Base-by-base conservation (phyloP, 192 early-diverging fungal species). In the Dissophora ornata region DNA sequence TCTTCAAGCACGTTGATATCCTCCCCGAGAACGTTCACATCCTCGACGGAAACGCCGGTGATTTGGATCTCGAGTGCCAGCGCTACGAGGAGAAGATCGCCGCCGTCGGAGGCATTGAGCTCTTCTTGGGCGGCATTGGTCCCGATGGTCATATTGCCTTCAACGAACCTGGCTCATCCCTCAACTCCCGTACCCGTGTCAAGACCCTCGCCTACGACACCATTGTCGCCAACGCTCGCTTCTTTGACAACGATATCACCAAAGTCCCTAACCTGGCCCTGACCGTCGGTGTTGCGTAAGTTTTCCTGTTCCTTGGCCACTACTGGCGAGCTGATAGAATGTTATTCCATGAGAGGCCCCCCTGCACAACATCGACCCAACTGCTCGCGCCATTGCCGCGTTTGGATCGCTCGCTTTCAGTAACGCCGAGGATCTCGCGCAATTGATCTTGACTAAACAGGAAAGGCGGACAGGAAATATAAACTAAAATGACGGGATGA, bases 71-170 rank as follows among this genome's bases (percentile, higher is more conserved):
- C 45, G 94, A 95, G 69, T 95, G 94, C 80, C 83, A 82, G 52
- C 81, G 83, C 42, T 95, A 90, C 71, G 94, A 95, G 78, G 89
- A 86, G 57, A 90, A 90, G 80, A 95, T 95, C 61, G 82, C 85
- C 30, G 82, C 85, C 7, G 87, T 89, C 29, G 94, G 94, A 16
- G 94, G 94, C 22, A 92, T 95, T 52, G 94, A 95, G 84, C 86
- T 95, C 16, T 94, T 94, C 74, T 77, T 95, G 69, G 94, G 94
- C 67, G 92, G 92, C 67, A 95, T 95, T 57, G 94, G 94, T 30
- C 94, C 94, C 15, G 94, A 95, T 80, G 94, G 94, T 66, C 94
- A 95, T 73, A 94, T 95, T 79, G 94, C 94, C 36, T 95, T 95
- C 82, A 95, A 95, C 75, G 94, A 95, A 74, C 94, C 94, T 26